Conservation (phyloP, 1,284 basidiomycete species). For the Melampsora americana region DNA sequence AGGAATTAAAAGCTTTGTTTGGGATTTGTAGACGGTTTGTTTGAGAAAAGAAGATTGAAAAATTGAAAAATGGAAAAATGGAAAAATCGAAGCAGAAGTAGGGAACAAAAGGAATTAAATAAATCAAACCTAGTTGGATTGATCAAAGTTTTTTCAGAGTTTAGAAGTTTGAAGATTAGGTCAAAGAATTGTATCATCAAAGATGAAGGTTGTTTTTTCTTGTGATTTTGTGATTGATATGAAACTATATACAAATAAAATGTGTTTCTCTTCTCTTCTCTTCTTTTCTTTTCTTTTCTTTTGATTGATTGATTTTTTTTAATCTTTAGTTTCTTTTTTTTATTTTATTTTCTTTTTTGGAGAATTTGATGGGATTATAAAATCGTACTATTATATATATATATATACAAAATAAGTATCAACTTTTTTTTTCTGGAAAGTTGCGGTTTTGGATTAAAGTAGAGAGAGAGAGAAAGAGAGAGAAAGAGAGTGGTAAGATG, state of each 20-base stretch:
- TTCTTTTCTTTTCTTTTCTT: not conserved
- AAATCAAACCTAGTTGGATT: not conserved
- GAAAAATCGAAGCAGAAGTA: not conserved
- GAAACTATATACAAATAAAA: not conserved
- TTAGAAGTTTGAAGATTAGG: too few relatives aligned
- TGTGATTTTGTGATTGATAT: not conserved
- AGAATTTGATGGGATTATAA: too few relatives aligned
- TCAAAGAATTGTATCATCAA: not conserved
- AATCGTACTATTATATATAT: too few relatives aligned
- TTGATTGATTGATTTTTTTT: too few relatives aligned
- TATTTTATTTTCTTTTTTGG: not conserved
- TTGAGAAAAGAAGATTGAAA: not conserved
- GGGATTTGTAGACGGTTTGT: slow-evolving; percentile 33
- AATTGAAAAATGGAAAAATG: not conserved
- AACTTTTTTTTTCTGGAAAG: too few relatives aligned
- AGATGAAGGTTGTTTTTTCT: not conserved
- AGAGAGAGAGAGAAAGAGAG: too few relatives aligned
- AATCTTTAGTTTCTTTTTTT: not conserved
- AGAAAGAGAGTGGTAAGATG: too few relatives aligned
- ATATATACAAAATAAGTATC: too few relatives aligned
- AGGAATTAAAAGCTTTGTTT: slow-evolving; percentile 33
- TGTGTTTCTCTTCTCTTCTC: slow-evolving; percentile 3
- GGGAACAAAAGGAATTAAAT: too few relatives aligned
- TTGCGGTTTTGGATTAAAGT: not conserved
- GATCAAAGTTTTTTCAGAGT: too few relatives aligned